Base-by-base conservation (phyloP, 1,139 yeast genomes). In the Lodderomyces margitis region DNA sequence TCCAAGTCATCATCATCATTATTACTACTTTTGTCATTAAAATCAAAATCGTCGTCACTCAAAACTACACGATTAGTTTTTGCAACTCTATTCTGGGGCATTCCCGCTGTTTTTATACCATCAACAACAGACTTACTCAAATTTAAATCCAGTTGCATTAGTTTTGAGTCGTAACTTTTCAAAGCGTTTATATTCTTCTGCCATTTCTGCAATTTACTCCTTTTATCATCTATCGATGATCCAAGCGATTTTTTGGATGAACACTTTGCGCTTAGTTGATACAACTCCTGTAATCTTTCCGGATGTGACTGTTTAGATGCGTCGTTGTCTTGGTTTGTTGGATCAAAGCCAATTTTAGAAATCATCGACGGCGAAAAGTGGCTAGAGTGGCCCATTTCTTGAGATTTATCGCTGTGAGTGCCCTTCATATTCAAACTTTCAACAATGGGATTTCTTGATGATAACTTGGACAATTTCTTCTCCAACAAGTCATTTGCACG, bases 341-440 rank as follows among this genome's bases (percentile, higher is more conserved):
- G 82, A 54, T 78, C 81, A 52, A 72, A 77, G 2, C 83, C 83
- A 30, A 77, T 59, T 24, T 63, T 60, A 17, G 63, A 61, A 19
- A 77, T 54, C 43, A 72, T 59, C 5, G 66, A 62, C 38, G 62
- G 58, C 12, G 70, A 61, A 43, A 71, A 64, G 3, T 34, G 37
- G 12, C 15, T 24, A 9, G 24, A 30, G 4, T 15, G 41, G 12
- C 14, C 5, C 12, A 12, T 17, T 27, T 30, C 20, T 38, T 9
- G 32, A 12, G 20, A 16, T 16, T 14, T 35, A 36, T 15, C 32
- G 16, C 19, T 5, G 10, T 5, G 6, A 4, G 5, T 28, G 6
- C 10, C 4, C 7, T 39, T 31, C 24, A 46, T 27, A 23, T 47
- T 42, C 23, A 49, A 44, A 19, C 37, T 44, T 5, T 39, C 34